These are phyloP conservation scores for Trichocladium uniseriatum DNA, from an alignment of 495 filamentous ascomycete genomes.

Conservation along the genomic window DNA sequence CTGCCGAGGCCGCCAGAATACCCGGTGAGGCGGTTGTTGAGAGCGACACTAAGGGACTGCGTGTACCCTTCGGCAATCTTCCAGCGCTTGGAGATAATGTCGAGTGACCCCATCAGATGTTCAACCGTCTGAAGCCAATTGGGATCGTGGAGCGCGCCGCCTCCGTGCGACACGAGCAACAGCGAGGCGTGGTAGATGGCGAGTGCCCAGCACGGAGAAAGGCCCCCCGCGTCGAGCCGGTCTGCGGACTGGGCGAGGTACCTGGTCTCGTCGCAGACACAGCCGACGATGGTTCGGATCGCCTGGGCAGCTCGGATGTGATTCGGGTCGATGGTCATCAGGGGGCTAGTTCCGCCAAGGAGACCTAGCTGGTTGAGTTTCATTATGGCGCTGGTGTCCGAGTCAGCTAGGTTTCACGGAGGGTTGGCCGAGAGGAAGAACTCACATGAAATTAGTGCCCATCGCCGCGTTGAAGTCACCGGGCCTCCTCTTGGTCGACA, in stretches of 20 bases:
- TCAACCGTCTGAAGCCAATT: constrained; percentile 19
- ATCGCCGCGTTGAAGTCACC: constrained; percentile 18
- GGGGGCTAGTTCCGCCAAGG: background rate
- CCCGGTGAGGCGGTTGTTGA: background rate
- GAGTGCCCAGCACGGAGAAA: constrained; percentile 20
- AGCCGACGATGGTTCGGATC: constrained; percentile 14
- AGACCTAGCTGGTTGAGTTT: constrained; percentile 22
- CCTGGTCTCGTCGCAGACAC: constrained; percentile 12
- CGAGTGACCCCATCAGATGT: constrained; percentile 8
- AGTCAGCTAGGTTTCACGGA: no score
- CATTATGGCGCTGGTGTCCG: constrained; percentile 22
- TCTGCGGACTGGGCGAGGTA: constrained; percentile 1
- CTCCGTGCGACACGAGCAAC: constrained; percentile 21
- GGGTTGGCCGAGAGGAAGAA: no score
- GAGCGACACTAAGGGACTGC: background rate
- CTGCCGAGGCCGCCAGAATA: background rate
- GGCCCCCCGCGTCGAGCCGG: constrained; percentile 2
- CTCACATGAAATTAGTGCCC: constrained; percentile 25
- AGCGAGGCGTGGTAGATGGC: constrained; percentile 18
- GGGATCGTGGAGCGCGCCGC: constrained; percentile 9
- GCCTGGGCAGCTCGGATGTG: constrained; percentile 10
- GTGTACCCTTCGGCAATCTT: constrained; percentile 17
- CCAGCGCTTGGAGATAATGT: constrained; percentile 16
- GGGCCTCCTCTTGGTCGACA: constrained; percentile 7
- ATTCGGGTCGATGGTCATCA: background rate